Evolutionary conservation across 805 yeast genomes (phyloP).

Genomic region (Suhomyces emberorum): DNA sequence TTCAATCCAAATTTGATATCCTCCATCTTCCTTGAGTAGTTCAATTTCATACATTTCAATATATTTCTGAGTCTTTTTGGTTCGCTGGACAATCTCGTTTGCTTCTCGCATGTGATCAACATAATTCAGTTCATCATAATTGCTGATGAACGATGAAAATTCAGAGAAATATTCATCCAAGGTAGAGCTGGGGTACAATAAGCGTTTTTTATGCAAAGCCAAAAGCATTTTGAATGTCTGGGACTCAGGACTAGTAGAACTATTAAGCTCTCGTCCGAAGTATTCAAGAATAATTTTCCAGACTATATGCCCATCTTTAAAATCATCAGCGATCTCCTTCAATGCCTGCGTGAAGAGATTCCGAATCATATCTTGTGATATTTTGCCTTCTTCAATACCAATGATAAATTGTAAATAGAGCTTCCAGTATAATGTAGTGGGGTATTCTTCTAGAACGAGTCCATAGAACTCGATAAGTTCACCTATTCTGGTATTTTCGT

Average conservation of each 20-base stretch:
- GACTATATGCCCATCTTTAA: constrained; percentile 14
- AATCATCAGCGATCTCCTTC: constrained; percentile 24
- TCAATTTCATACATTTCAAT: constrained; percentile 36
- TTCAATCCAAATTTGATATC: constrained; percentile 23
- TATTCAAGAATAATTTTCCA: constrained; percentile 17
- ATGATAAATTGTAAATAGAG: constrained; percentile 16
- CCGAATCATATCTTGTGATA: constrained; percentile 1
- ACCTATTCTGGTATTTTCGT: constrained; percentile 6
- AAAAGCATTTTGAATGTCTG: constrained; percentile 16
- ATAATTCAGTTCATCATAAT: constrained; percentile 25
- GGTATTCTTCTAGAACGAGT: constrained; percentile 16
- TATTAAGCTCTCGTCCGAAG: constrained; percentile 3
- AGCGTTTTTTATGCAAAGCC: constrained; percentile 25
- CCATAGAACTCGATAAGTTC: constrained; percentile 14
- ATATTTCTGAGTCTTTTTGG: constrained; percentile 24
- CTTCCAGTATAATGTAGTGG: constrained; percentile 20
- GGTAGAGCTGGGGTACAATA: constrained; percentile 39
- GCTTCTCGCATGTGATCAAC: constrained; percentile 35
- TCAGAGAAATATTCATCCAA: constrained; percentile 39
- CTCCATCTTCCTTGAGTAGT: constrained; percentile 14
- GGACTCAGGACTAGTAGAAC: not conserved
- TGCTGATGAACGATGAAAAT: constrained; percentile 41
- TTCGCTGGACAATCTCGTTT: constrained; percentile 24
- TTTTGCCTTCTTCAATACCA: constrained; percentile 1
- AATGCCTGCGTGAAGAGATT: constrained; percentile 18